phyloP scores from a whole-genome alignment of 257 asterid species.

The Schizonepeta tenuifolia region DNA sequence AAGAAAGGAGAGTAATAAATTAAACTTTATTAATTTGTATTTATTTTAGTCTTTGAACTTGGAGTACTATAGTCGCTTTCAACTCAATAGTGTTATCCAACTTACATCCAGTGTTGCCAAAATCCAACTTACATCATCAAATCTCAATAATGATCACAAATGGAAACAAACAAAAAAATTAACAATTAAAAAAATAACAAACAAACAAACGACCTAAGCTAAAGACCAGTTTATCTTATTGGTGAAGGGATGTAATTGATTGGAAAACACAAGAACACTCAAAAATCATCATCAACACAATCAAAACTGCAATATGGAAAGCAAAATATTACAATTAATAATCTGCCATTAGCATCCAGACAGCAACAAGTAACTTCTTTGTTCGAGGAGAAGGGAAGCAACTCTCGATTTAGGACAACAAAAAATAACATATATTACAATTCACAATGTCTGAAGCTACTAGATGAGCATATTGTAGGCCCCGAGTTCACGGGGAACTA shows the following conservation, averaged over 20 bases:
- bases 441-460: slow-evolving; percentile 31
- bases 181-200: background rate
- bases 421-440: slow-evolving; percentile 28
- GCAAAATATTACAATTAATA: slow-evolving; percentile 25
- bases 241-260: background rate
- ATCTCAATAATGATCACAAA: no score
- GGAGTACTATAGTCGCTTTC: background rate
- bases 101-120: background rate
- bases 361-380: slow-evolving; percentile 28
- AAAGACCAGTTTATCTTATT: background rate
- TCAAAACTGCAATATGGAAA: slow-evolving; percentile 4
- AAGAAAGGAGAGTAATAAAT: no score
- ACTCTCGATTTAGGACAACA: slow-evolving; percentile 27
- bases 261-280: background rate
- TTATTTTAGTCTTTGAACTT: background rate
- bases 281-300: background rate
- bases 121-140: background rate
- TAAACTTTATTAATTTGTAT: background rate
- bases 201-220: background rate
- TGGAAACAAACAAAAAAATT: no score
- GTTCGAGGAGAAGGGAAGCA: slow-evolving; percentile 17
- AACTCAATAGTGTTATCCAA: background rate
- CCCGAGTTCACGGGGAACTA: slow-evolving; percentile 12
- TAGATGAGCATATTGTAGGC: slow-evolving; percentile 19
- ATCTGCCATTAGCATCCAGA: slow-evolving; percentile 24